Percentiles rank a stretch among this genome's conserved stretches.
These are phyloP conservation scores for Micractinium conductrix DNA, from an alignment of 139 green algal species.

Conservation along the genomic window DNA sequence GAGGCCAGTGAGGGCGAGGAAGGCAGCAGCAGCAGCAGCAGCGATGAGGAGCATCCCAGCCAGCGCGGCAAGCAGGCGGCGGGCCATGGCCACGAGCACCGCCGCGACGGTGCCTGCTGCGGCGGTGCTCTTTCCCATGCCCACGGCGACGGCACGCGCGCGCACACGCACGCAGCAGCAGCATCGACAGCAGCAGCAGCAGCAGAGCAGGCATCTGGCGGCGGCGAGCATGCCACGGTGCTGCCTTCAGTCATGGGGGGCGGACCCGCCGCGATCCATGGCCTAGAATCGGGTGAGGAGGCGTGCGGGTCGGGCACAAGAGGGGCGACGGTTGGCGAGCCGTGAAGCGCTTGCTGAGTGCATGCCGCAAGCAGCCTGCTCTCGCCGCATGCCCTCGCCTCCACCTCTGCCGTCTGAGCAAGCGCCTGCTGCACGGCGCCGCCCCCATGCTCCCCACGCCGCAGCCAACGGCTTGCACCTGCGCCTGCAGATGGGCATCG, in stretches of 20 bases:
- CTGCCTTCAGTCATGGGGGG: slow-evolving; percentile 1
- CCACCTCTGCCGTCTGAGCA: no score
- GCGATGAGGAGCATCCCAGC: neutral
- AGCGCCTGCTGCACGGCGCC: no score
- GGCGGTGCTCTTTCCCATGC: neutral
- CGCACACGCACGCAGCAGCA: neutral
- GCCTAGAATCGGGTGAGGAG: neutral
- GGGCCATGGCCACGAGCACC: neutral
- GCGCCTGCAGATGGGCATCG: slow-evolving; percentile 78
- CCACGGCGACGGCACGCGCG: neutral
- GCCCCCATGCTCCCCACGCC: neutral
- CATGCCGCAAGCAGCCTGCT: no score
- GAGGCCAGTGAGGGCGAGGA: neutral
- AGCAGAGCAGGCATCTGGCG: neutral
- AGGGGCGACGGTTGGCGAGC: no score
- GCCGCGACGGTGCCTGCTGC: neutral
- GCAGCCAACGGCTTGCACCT: slow-evolving; percentile 54
- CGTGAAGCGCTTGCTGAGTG: no score
- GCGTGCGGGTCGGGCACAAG: no score
- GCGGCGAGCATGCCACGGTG: neutral
- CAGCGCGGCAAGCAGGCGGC: neutral
- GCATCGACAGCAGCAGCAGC: neutral
- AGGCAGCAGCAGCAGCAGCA: neutral
- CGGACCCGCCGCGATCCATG: neutral
- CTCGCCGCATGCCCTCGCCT: no score